These are phyloP conservation scores for Geum urbanum DNA, from an alignment of 306 rosid genomes.

Conservation along the genomic window DNA sequence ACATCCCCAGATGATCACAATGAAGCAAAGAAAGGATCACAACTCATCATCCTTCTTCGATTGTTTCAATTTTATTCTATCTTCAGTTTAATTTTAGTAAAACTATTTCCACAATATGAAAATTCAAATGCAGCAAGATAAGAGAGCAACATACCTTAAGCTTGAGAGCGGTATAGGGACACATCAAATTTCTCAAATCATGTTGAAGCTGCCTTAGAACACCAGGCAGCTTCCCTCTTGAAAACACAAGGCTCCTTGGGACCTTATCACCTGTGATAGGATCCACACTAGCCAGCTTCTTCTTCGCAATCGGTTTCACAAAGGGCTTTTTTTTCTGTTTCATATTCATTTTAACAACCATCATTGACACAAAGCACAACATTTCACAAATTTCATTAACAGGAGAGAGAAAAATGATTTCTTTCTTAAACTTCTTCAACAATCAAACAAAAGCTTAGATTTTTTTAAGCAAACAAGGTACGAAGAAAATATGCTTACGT, in stretches of 20 bases:
- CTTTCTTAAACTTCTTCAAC: neutral
- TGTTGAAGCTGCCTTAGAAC: constrained; percentile 79
- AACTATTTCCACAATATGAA: neutral
- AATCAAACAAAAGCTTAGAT: constrained; percentile 16
- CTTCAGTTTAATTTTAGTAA: neutral
- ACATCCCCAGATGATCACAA: neutral
- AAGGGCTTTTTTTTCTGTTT: constrained; percentile 39
- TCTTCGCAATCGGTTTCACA: constrained; percentile 49
- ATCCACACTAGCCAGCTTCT: constrained; percentile 63
- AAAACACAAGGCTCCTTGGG: constrained; percentile 81
- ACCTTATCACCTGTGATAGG: constrained; percentile 88
- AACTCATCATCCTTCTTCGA: neutral
- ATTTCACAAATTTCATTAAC: neutral
- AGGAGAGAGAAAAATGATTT: neutral
- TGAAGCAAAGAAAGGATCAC: neutral
- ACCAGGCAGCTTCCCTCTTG: constrained; percentile 76
- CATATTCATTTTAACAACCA: constrained; percentile 11
- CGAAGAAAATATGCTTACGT: constrained; percentile 26
- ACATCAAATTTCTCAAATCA: constrained; percentile 89
- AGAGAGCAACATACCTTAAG: constrained; percentile 47
- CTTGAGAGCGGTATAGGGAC: constrained; percentile 78
- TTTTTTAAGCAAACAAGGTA: neutral
- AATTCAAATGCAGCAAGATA: neutral
- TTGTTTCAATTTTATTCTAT: neutral
- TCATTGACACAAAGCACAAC: neutral